Base-by-base conservation (phyloP, 805 yeast genomes). In the Candida insectorum region DNA sequence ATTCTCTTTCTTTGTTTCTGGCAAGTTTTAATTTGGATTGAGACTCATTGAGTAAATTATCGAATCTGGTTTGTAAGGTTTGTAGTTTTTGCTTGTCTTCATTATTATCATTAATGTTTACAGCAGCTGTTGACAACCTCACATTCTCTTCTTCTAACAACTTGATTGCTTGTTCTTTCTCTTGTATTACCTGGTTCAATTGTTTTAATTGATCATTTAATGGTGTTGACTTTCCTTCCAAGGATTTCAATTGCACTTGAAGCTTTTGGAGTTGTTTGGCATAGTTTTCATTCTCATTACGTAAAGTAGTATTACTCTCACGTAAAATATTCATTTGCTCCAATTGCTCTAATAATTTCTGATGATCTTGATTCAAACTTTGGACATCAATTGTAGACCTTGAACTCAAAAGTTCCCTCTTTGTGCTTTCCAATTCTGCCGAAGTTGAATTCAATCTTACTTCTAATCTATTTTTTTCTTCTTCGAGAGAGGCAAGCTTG, bases 221-320 rank as follows among this genome's bases (percentile, higher is more conserved):
- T 1, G 81, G 80, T 21, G 67, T 70, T 4, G 75, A 25, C 33
- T 65, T 59, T 2, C 36, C 46, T 4, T 52, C 45, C 2, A 65
- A 31, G 1, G 38, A 44, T 3, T 50, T 48, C 11, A 76, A 33
- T 40, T 69, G 57, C 2, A 40, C 30, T 46, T 76, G 75, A 24
- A 81, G 60, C 5, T 52, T 54, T 25, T 40, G 36, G 24, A 63
- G 40, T 16, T 41, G 49, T 17, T 47, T 43, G 11, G 47, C 28
- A 25, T 49, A 52, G 10, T 33, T 38, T 12, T 39, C 40, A 34
- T 67, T 58, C 33, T 80, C 85, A 34, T 64, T 62, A 31, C 89
- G 69, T 43, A 83, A 62, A 2, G 85, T 73, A 6, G 68, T 60
- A 46, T 83, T 83, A 45, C 86, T 80, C 53, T 83, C 91, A 33